Percentiles rank a stretch among this genome's conserved stretches.
Evolutionary conservation across 2,329 filamentous ascomycete genomes (phyloP).

Genomic region (Curvularia lunata): DNA sequence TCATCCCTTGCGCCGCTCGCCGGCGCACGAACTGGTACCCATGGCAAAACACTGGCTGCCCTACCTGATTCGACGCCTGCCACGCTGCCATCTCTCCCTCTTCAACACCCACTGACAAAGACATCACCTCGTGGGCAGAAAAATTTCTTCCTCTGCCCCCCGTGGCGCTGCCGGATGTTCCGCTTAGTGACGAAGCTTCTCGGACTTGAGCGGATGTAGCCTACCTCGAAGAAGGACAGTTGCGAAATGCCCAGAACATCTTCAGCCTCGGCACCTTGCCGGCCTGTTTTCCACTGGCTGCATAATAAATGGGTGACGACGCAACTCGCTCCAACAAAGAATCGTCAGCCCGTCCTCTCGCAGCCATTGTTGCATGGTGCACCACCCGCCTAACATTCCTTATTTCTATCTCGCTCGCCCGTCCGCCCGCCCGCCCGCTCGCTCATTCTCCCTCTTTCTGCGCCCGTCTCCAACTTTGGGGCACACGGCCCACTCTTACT

Average conservation of each 20-base stretch:
- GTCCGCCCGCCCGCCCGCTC: not conserved
- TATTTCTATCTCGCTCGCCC: not conserved
- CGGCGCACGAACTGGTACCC: constrained; percentile 26
- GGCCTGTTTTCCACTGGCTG: constrained; percentile 21
- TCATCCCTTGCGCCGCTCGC: constrained; percentile 34
- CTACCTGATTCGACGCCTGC: constrained; percentile 33
- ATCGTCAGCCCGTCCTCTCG: constrained; percentile 15
- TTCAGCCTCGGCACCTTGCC: constrained; percentile 28
- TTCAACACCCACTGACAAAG: constrained; percentile 5
- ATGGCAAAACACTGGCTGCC: constrained; percentile 23
- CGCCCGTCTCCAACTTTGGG: constrained; percentile 18
- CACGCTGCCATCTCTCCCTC: not conserved
- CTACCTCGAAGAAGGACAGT: constrained; percentile 24
- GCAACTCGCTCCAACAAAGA: constrained; percentile 14
- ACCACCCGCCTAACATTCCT: constrained; percentile 17
- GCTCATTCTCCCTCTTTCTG: constrained; percentile 11
- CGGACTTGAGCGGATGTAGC: constrained; percentile 35
- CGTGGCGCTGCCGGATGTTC: constrained; percentile 32
- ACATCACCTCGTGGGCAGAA: not conserved
- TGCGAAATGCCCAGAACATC: constrained; percentile 27
- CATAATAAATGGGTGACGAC: constrained; percentile 16
- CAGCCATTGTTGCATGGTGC: constrained; percentile 14
- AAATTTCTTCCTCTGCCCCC: not conserved
- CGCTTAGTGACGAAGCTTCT: constrained; percentile 36
- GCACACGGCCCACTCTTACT: constrained; percentile 40